Percentiles rank a stretch among this genome's conserved stretches.
Conservation (phyloP, 2,329 filamentous ascomycete species). For the Aspergillus neotritici region DNA sequence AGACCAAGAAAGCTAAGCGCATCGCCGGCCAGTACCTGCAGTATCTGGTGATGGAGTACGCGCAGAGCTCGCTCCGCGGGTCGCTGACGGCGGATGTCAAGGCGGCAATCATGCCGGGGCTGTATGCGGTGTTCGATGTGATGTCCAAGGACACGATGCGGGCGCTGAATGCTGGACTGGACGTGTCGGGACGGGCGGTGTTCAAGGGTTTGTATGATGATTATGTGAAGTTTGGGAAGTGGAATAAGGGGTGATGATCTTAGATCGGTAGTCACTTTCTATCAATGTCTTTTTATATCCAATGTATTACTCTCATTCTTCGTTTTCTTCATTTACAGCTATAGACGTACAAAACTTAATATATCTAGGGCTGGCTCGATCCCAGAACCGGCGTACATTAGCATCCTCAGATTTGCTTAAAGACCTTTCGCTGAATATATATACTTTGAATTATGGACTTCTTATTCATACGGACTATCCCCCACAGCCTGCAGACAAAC, state of each 20-base stretch:
- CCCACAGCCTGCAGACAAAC: too few species aligned
- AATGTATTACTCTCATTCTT: too few species aligned
- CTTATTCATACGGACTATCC: too few species aligned
- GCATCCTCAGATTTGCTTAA: too few species aligned
- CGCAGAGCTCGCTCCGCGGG: constrained; percentile 47
- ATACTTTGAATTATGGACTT: too few species aligned
- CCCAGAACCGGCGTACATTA: too few species aligned
- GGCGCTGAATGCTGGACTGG: constrained; percentile 48
- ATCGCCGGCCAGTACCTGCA: constrained; percentile 54
- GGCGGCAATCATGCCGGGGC: constrained; percentile 46
- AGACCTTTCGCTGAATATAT: too few species aligned
- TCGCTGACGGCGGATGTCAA: constrained; percentile 49
- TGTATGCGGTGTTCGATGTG: constrained; percentile 50
- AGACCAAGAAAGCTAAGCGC: constrained; percentile 54
- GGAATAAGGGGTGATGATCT: constrained; percentile 41
- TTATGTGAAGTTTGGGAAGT: constrained; percentile 44
- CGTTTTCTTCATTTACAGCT: too few species aligned
- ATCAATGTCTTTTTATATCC: too few species aligned
- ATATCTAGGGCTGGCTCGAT: too few species aligned
- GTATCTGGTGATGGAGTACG: constrained; percentile 54
- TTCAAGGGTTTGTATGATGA: constrained; percentile 51
- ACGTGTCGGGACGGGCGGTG: constrained; percentile 47
- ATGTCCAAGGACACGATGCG: constrained; percentile 48
- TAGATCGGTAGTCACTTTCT: neutral
- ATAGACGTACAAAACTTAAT: too few species aligned